These are phyloP conservation scores for Cryptococcus depauperatus DNA, from an alignment of 1,284 basidiomycete genomes.

Conservation along the genomic window DNA sequence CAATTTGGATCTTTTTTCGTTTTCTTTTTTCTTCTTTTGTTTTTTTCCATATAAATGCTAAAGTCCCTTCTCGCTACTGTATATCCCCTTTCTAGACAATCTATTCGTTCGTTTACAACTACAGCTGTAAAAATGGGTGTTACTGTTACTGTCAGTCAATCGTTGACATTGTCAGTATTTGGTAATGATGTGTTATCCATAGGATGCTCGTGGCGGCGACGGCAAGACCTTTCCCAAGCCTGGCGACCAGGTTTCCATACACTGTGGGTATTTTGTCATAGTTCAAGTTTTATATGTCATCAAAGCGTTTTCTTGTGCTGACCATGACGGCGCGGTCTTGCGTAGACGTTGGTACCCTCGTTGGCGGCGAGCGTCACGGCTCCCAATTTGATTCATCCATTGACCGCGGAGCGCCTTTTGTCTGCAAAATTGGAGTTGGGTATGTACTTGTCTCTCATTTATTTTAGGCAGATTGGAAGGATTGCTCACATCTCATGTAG, in stretches of 20 bases:
- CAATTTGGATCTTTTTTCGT: not conserved
- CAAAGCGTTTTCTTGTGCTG: too few species aligned
- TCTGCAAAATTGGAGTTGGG: slow-evolving; percentile 56
- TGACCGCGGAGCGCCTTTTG: slow-evolving; percentile 54
- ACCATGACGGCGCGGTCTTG: not conserved
- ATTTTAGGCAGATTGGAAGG: not conserved
- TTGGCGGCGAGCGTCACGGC: too few species aligned
- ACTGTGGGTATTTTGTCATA: slow-evolving; percentile 33
- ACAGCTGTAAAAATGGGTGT: slow-evolving; percentile 45
- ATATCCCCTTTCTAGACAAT: slow-evolving; percentile 9
- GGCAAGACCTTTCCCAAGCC: slow-evolving; percentile 45
- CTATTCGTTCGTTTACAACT: slow-evolving; percentile 28
- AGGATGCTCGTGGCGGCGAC: too few species aligned
- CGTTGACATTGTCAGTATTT: too few species aligned
- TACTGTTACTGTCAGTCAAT: slow-evolving; percentile 37
- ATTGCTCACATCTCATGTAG: not conserved
- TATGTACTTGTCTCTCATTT: slow-evolving; percentile 9
- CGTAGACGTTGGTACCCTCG: slow-evolving; percentile 45
- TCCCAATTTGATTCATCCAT: slow-evolving; percentile 47
- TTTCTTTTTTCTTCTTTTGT: slow-evolving; percentile 1
- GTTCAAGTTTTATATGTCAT: too few species aligned
- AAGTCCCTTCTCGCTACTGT: slow-evolving; percentile 16
- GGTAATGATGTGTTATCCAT: too few species aligned
- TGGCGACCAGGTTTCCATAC: slow-evolving; percentile 42
- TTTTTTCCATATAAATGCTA: slow-evolving; percentile 10